A percentile compares a stretch with the other conserved stretches of the same genome.
phyloP scores from a whole-genome alignment of 2,329 filamentous ascomycete species.

The Aspergillus calidoustus region DNA sequence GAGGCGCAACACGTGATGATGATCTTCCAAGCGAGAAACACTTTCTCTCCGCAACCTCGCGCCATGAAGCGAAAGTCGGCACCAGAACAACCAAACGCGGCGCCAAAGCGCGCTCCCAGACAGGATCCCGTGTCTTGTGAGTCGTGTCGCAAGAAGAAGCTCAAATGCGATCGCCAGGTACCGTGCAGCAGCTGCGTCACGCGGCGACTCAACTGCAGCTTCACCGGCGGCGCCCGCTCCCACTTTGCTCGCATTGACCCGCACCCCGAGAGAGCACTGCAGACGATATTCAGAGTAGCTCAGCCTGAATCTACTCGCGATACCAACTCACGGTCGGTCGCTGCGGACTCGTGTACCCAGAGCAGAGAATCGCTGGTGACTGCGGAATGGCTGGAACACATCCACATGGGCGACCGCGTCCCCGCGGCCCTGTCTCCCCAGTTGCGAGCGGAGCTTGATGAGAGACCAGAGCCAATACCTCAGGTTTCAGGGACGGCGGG shows the following conservation, averaged over 20 bases:
- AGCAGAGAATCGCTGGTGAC: conserved; percentile 30
- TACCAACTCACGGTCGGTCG: background rate
- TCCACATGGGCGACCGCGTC: conserved; percentile 35
- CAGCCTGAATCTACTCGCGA: background rate
- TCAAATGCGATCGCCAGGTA: conserved; percentile 58
- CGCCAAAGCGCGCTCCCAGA: conserved; percentile 28
- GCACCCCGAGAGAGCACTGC: background rate
- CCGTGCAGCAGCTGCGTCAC: conserved; percentile 56
- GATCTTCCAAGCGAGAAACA: background rate
- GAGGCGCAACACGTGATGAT: background rate
- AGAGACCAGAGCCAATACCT: background rate
- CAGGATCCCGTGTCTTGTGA: conserved; percentile 48
- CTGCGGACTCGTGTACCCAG: background rate
- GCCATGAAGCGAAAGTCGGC: conserved; percentile 31
- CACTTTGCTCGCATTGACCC: background rate
- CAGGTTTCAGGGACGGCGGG: background rate
- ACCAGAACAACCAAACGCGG: background rate
- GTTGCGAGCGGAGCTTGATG: conserved; percentile 24
- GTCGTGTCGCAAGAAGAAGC: conserved; percentile 49
- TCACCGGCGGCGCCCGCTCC: background rate
- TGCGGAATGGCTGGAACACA: conserved; percentile 35
- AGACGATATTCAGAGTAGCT: background rate
- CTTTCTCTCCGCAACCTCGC: background rate
- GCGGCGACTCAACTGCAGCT: conserved; percentile 34
- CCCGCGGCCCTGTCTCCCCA: conserved; percentile 27